Evolutionary conservation across 106 monocot genomes (phyloP), one percentile per base, ranked within the genome.

Genomic region (Phalaenopsis equestris): DNA sequence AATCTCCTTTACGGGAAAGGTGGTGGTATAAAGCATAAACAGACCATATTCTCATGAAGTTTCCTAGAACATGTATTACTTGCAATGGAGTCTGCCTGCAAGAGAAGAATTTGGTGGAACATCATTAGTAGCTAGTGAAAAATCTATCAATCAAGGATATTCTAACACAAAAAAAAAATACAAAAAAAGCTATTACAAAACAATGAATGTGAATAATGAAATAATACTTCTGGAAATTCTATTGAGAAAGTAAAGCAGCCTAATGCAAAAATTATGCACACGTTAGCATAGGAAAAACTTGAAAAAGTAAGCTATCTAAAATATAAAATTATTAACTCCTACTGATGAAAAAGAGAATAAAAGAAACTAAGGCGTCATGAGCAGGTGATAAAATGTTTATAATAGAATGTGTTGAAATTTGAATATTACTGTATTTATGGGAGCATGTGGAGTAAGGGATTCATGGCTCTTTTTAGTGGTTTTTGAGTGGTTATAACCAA

Each of bases 31-130:
- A 80, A 46, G 98, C 89, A 79, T 99, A 99, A 42, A 99, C 89
- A 58, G 98, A 99, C 98, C 94, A 99, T 88, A 94, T 93, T 85
- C 98, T 89, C 92, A 94, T 84, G 78, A 92, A 94, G 77, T 92
- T 87, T 36, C 94, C 94, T 73, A 91, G 45, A 55, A 94, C 77
- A 84, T 99, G 98, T 79, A 99, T 87, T 80, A 94, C 80, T 84
- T 90, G 92, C 80, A 99, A 86, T 10, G 98, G 98, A 61, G 89
- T 88, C 5, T 87, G 88, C 88, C 98, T 99, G 72, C 46, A 84
- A 79, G 48, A 76, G 49, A 42, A 47, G 70, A 70, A 14, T 70
- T 70, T 70, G 70, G 19, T 1, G 14, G 64, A 65, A 65, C 70
- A 15, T 70, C 39, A 70, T 38, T 39, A 70, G 4, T 38, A 70